phyloP scores from a whole-genome alignment of 2,329 filamentous ascomycete species.

The Phyllosticta citrichinensis region DNA sequence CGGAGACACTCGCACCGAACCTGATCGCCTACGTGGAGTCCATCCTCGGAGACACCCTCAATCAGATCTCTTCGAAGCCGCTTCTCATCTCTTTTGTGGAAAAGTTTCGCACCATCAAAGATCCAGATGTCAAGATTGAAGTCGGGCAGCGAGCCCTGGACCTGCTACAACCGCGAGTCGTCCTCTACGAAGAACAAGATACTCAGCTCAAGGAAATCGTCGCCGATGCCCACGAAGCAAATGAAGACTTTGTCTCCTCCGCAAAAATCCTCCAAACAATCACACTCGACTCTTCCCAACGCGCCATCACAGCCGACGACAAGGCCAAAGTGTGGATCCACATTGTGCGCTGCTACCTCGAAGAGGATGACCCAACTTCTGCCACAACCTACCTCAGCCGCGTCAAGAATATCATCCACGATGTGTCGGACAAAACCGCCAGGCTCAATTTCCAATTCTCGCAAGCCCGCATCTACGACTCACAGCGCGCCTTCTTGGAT shows the following conservation, averaged over 20 bases:
- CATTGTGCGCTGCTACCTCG: conserved; percentile 87
- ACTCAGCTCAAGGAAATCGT: conserved; percentile 69
- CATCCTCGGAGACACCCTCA: conserved; percentile 58
- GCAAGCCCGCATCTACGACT: conserved; percentile 86
- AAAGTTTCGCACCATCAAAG: conserved; percentile 50
- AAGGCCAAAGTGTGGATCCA: conserved; percentile 84
- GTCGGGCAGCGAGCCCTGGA: conserved; percentile 66
- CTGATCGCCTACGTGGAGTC: conserved; percentile 58
- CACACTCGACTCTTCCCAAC: conserved; percentile 79
- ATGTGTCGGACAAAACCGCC: conserved; percentile 61
- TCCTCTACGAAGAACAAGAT: conserved; percentile 78
- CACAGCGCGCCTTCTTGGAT: conserved; percentile 78
- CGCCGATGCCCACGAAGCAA: conserved; percentile 70
- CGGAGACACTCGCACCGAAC: conserved; percentile 45
- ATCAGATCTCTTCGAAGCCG: conserved; percentile 64
- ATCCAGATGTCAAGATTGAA: conserved; percentile 59
- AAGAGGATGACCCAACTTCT: conserved; percentile 79
- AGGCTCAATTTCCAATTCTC: conserved; percentile 81
- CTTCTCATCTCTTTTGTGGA: conserved; percentile 58
- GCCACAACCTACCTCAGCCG: conserved; percentile 88
- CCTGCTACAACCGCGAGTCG: conserved; percentile 54
- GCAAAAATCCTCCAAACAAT: conserved; percentile 74
- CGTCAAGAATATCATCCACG: conserved; percentile 84
- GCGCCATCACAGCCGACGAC: conserved; percentile 69
- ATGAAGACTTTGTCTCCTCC: conserved; percentile 70